Base-by-base conservation (phyloP, 257 asterid species). In the Capsicum baccatum region DNA sequence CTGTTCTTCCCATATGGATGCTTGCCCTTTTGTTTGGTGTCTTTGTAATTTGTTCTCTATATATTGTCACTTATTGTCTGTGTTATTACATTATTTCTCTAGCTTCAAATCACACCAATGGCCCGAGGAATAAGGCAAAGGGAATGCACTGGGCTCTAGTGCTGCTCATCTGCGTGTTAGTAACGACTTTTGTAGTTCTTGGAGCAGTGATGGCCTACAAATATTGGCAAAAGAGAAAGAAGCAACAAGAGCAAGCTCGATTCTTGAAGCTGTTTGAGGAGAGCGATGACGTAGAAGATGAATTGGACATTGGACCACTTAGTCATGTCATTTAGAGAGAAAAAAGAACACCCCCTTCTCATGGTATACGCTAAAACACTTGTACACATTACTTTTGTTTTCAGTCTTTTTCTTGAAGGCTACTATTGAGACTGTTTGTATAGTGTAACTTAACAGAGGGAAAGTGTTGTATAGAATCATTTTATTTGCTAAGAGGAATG, bases 171-270 rank as follows among this genome's bases (percentile, higher is more conserved):
- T 67, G 85, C 19, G 84, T 69, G 50, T 59, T 80, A 42, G 86
- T 82, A 57, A 81, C 87, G 5, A 64, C 71, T n/a, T 68, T 90
- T 58, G 2, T 90, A n/a, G 64, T 89, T 14, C 68, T 84, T 87
- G 97, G 92, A 84, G 56, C 86, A 73, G 84, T 90, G 83, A 83
- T 85, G 11, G 94, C 87, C 68, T 87, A 84, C 86, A 93, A 90
- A 87, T 90, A 88, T 82, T 90, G 92, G 91, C 93, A 92, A 89
- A 90, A 83, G 84, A 88, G 91, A 54, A 94, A 86, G 92, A 93
- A 91, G 84, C 94, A 90, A 84, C 93, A 91, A 64, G 97, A 95
- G 37, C 98, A 95, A 85, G 97, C 97, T 15, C 91, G 94, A 76
- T 94, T 93, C 90, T 91, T 93, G 83, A 83, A 73, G 87, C 93